Evolutionary conservation across 805 yeast genomes (phyloP), one percentile per base, ranked within the genome.

Genomic region (Saccharomycopsis schoenii): DNA sequence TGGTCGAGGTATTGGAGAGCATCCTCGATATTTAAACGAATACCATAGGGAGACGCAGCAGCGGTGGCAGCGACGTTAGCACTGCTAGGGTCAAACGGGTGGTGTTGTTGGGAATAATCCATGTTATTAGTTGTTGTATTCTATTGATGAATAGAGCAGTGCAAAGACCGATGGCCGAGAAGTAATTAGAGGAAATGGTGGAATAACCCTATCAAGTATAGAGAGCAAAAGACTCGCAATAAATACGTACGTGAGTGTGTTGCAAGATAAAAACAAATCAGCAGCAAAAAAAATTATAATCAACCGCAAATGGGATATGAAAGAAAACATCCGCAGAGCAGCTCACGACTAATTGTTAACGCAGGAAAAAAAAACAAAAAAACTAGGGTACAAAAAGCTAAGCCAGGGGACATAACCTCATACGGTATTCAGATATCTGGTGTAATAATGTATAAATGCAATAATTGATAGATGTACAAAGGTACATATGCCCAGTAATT

Each of bases 1-100:
- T 91, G 97, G 72, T 94, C 99, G 66, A 94, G 81, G 70, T 94
- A 94, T 10, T 97, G 85, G 65, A 94, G 77, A 4, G 99, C 99
- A 73, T 94, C 99, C 70, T 89, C 90, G 58, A 94, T 98, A 69
- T 94, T 94, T 68, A 94, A 76, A 1, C 97, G 97, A 47, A 47
- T 15, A 47, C 52, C 52, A 12, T 47, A 47, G 14, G 52, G 34
- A 25, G 52, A 19, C 4, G 52, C 52, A 47, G 52, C 15, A 14
- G n/a, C 34, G 12, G 34, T 17, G 12, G 14, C 34, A 47, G 52
- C 52, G 5, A n/a, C 15, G n/a, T 21, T 47, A 2, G 52, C 24
- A 6, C 34, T n/a, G 52, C 52, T 25, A 2, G 24, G 19, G 10
- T 47, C 52, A 12, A 47, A 47, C n/a, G 14, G 29, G 11, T 21